A percentile compares a stretch with the other conserved stretches of the same genome.
These are phyloP conservation scores for Zymoseptoria ardabiliae DNA, from an alignment of 2,329 filamentous ascomycete genomes.

Conservation along the genomic window DNA sequence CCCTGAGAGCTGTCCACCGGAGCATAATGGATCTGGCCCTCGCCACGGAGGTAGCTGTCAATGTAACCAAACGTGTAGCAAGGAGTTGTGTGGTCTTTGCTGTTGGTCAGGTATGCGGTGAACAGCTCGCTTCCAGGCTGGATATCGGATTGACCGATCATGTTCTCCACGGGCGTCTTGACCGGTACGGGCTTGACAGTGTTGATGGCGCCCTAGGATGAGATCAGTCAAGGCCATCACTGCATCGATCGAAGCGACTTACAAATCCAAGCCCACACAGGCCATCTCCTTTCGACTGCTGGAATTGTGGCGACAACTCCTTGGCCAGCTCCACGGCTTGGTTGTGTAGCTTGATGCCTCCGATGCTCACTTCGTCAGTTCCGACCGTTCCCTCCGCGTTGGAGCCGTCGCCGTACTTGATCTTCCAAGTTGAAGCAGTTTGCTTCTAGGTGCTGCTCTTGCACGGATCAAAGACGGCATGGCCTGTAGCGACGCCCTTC, in stretches of 20 bases:
- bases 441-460: constrained; percentile 56
- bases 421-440: constrained; percentile 52
- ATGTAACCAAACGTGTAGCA: constrained; percentile 72
- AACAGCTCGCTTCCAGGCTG: constrained; percentile 51
- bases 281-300: constrained; percentile 52
- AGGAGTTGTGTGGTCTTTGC: constrained; percentile 38
- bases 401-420: constrained; percentile 62
- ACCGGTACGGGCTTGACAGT: constrained; percentile 40
- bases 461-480: constrained; percentile 52
- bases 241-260: constrained; percentile 19
- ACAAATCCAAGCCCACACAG: constrained; percentile 62
- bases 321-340: constrained; percentile 61
- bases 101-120: constrained; percentile 56
- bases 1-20: constrained; percentile 56
- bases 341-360: constrained; percentile 52
- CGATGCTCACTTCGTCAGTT: constrained; percentile 55
- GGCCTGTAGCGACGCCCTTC: constrained; percentile 32
- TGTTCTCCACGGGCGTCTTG: constrained; percentile 61
- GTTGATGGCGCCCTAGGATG: constrained; percentile 23
- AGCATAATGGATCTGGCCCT: constrained; percentile 43
- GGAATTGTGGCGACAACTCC: constrained; percentile 52
- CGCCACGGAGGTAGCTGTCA: constrained; percentile 51
- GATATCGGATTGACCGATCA: constrained; percentile 54
- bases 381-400: constrained; percentile 58
- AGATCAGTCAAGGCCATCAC: constrained; percentile 42